Evolutionary conservation across 2,329 filamentous ascomycete genomes (phyloP).

Genomic region (Pestalotiopsis sp.): DNA sequence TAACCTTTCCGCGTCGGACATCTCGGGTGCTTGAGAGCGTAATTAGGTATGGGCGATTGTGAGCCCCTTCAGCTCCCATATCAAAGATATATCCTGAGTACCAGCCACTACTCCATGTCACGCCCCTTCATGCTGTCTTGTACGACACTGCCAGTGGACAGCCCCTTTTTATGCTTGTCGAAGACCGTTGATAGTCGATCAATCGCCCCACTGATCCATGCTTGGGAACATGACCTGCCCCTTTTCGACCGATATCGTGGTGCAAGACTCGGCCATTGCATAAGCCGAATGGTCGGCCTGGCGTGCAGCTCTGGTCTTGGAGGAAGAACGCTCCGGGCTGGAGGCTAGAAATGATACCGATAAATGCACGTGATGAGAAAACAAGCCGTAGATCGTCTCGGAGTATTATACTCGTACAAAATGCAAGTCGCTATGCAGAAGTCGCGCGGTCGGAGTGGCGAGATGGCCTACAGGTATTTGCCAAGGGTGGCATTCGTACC

Average conservation of each 20-base stretch:
- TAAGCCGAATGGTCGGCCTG: not conserved
- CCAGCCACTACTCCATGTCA: not conserved
- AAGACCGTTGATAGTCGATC: not conserved
- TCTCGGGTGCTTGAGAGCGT: not conserved
- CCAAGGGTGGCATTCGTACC: slow-evolving; percentile 19
- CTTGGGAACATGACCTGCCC: not conserved
- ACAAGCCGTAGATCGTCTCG: slow-evolving; percentile 30
- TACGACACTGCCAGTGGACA: not conserved
- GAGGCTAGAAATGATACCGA: slow-evolving; percentile 1
- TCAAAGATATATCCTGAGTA: not conserved
- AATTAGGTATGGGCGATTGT: not conserved
- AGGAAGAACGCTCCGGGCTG: not conserved
- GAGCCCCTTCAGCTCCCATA: not conserved
- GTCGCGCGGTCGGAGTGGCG: slow-evolving; percentile 13
- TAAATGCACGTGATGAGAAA: not conserved
- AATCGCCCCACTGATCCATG: not conserved
- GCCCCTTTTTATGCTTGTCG: not conserved
- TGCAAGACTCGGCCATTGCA: not conserved
- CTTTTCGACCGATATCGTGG: not conserved
- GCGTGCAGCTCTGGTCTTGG: not conserved
- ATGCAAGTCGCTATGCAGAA: slow-evolving; percentile 38
- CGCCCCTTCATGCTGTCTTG: not conserved
- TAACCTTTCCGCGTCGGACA: not conserved
- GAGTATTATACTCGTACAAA: slow-evolving; percentile 31
- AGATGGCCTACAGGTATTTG: slow-evolving; percentile 11